phyloP scores from a whole-genome alignment of 1,284 basidiomycete genomes.

The Puccinia triticina region DNA sequence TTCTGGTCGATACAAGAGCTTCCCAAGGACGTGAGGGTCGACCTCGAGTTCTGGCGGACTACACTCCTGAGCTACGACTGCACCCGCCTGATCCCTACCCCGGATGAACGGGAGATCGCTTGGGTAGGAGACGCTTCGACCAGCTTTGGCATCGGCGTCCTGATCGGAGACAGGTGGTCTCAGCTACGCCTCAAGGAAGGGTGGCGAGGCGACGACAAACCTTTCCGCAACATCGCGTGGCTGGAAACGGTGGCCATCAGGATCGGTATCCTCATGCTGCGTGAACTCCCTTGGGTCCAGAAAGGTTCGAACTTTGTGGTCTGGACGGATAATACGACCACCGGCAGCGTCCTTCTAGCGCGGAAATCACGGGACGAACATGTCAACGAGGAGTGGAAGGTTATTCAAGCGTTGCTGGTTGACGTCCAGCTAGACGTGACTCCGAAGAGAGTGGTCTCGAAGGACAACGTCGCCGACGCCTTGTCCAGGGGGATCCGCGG shows the following conservation, averaged over 20 bases:
- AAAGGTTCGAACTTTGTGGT: background rate
- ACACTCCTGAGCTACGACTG: background rate
- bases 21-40: background rate
- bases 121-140: too few species aligned
- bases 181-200: background rate
- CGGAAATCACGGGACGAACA: background rate
- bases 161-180: background rate
- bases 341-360: background rate
- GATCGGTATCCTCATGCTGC: background rate
- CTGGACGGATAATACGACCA: too few species aligned
- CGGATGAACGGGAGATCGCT: background rate
- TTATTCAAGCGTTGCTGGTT: background rate
- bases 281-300: too few species aligned
- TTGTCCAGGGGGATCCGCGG: background rate
- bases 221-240: background rate
- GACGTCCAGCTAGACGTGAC: background rate
- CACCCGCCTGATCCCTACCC: background rate
- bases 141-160: background rate
- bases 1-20: too few species aligned
- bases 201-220: too few species aligned
- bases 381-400: constrained; percentile 11
- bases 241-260: background rate
- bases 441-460: background rate
- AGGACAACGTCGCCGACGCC: background rate
- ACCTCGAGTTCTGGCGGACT: background rate